phyloP scores from a whole-genome alignment of 176 grass and related monocot genomes.

The Oryza glaberrima region DNA sequence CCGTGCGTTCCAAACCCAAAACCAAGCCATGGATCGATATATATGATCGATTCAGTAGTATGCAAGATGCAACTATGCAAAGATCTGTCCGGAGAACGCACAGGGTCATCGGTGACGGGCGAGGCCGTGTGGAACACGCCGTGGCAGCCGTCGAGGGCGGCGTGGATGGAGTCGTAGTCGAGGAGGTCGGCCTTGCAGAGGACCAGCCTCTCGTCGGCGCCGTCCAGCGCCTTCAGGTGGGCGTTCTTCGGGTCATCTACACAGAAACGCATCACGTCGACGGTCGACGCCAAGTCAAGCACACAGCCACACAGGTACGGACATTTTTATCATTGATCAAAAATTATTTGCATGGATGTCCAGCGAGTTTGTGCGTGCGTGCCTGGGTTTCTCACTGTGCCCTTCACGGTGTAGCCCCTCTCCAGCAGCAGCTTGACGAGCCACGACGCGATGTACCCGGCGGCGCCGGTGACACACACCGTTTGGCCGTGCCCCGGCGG shows the following conservation, averaged over 20 bases:
- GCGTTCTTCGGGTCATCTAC: slow-evolving; percentile 89
- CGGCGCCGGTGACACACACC: slow-evolving; percentile 92
- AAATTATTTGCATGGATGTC: too few species aligned
- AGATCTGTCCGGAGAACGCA: neutral
- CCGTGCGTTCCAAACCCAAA: neutral
- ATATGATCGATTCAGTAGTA: neutral
- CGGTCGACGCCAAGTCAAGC: neutral
- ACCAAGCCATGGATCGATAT: too few species aligned
- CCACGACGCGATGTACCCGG: slow-evolving; percentile 94
- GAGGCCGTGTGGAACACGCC: slow-evolving; percentile 98
- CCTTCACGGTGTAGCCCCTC: slow-evolving; percentile 93
- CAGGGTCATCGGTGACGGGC: slow-evolving; percentile 92
- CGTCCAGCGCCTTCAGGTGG: slow-evolving; percentile 78
- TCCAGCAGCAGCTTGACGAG: slow-evolving; percentile 92
- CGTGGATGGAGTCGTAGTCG: slow-evolving; percentile 74
- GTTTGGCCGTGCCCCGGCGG: slow-evolving; percentile 49
- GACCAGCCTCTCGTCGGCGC: slow-evolving; percentile 79
- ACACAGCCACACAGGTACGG: neutral
- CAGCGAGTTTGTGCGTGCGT: neutral
- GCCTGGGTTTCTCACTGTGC: slow-evolving; percentile 95
- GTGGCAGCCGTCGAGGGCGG: slow-evolving; percentile 78
- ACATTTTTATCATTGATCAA: too few species aligned
- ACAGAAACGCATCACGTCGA: neutral
- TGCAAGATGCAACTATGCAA: neutral
- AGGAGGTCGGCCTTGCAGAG: slow-evolving; percentile 96